Percentiles rank a stretch among this genome's conserved stretches.
Evolutionary conservation across 805 yeast species (phyloP).

Genomic region (Pichia kluyveri): DNA sequence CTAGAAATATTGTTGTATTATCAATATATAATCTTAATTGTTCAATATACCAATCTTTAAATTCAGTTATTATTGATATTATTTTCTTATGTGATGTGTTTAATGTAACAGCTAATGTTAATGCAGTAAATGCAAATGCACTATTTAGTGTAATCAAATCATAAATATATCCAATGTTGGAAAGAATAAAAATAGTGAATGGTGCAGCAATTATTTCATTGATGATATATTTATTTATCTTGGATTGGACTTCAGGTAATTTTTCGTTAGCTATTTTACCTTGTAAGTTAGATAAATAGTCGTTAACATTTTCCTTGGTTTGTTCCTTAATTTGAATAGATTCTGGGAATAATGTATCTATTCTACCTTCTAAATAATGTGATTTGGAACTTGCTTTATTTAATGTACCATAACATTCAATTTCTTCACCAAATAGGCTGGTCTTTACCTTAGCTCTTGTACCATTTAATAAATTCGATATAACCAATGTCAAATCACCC

Average conservation of each 20-base stretch:
- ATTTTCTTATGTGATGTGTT: constrained; percentile 19
- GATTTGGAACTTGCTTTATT: constrained; percentile 18
- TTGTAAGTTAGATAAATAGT: neutral
- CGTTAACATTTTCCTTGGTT: neutral
- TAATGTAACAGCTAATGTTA: constrained; percentile 21
- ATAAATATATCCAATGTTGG: constrained; percentile 20
- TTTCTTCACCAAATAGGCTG: constrained; percentile 17
- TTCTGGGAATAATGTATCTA: constrained; percentile 18
- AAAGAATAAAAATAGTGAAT: constrained; percentile 19
- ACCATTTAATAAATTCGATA: constrained; percentile 22
- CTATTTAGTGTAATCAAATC: constrained; percentile 21
- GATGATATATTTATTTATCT: constrained; percentile 18
- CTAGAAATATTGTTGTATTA: constrained; percentile 13
- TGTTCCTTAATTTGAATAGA: neutral
- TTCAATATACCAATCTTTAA: constrained; percentile 21
- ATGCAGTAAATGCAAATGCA: constrained; percentile 19
- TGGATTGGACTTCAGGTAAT: constrained; percentile 21
- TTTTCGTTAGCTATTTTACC: constrained; percentile 9
- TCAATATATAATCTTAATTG: constrained; percentile 20
- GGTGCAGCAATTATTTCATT: constrained; percentile 18
- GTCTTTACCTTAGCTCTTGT: constrained; percentile 17
- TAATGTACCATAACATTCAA: constrained; percentile 24
- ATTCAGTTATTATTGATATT: constrained; percentile 10
- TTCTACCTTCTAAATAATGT: constrained; percentile 24
- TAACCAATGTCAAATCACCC: constrained; percentile 25